Evolutionary conservation across 441 rosid species (phyloP).

Genomic region (Omphalea diandra): DNA sequence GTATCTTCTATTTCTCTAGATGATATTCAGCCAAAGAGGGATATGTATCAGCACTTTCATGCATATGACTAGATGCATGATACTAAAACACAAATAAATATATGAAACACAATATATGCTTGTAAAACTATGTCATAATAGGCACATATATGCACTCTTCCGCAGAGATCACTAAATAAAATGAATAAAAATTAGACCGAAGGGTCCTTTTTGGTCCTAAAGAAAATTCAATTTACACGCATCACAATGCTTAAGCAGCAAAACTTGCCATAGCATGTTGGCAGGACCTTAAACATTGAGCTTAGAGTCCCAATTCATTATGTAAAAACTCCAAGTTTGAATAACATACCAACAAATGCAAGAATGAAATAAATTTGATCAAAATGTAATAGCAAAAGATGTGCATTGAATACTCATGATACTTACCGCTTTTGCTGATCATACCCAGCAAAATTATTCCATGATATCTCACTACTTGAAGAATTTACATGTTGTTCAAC

Average conservation of each 20-base stretch:
- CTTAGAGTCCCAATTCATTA: not conserved
- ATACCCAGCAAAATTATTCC: slow-evolving; percentile 96
- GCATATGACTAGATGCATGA: slow-evolving; percentile 6
- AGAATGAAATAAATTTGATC: slow-evolving; percentile 16
- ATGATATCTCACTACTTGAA: slow-evolving; percentile 52
- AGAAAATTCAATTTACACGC: not conserved
- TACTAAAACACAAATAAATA: not conserved
- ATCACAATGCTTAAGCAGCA: not conserved
- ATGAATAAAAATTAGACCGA: not conserved
- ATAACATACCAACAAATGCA: no score
- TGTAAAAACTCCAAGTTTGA: not conserved
- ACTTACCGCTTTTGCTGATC: slow-evolving; percentile 83
- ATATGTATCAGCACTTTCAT: slow-evolving; percentile 9
- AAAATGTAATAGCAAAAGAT: slow-evolving; percentile 5
- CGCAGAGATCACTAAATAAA: not conserved
- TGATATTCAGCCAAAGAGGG: slow-evolving; percentile 13
- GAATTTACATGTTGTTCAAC: slow-evolving; percentile 43
- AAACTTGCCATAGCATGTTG: not conserved
- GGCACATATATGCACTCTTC: not conserved
- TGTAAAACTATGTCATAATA: not conserved
- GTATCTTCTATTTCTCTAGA: slow-evolving; percentile 94
- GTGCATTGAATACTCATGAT: not conserved
- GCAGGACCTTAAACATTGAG: not conserved
- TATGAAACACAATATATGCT: not conserved
- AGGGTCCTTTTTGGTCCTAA: not conserved